phyloP scores from a whole-genome alignment of 2,329 filamentous ascomycete genomes.

The Uncinocarpus reesii region DNA sequence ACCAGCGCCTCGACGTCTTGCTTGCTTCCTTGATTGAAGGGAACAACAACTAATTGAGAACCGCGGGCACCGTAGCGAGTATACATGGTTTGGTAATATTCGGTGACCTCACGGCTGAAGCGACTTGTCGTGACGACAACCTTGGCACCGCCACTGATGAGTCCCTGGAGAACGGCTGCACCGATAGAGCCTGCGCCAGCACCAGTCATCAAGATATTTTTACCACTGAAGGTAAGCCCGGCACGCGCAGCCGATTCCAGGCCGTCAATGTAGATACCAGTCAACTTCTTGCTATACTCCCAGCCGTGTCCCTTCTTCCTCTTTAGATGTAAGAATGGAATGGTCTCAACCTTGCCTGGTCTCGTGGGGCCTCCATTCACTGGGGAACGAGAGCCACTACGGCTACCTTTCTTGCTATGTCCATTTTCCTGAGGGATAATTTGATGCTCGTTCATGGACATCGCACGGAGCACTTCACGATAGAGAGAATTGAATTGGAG shows the following conservation, averaged over 20 bases:
- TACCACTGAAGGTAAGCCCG: constrained; percentile 85
- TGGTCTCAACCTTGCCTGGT: constrained; percentile 81
- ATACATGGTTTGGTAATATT: constrained; percentile 99
- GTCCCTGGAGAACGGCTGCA: constrained; percentile 87
- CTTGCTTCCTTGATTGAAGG: constrained; percentile 98
- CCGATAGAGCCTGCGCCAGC: constrained; percentile 96
- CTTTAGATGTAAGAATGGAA: constrained; percentile 95
- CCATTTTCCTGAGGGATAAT: constrained; percentile 83
- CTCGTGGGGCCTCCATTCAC: constrained; percentile 17
- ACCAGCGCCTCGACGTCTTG: constrained; percentile 91
- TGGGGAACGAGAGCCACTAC: constrained; percentile 34
- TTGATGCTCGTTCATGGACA: constrained; percentile 96
- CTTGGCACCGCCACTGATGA: constrained; percentile 93
- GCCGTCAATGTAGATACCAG: constrained; percentile 81
- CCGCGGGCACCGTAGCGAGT: constrained; percentile 84
- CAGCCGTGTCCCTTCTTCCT: constrained; percentile 95
- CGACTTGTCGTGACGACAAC: constrained; percentile 93
- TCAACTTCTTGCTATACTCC: constrained; percentile 99
- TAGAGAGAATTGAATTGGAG: constrained; percentile 94
- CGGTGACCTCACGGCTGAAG: constrained; percentile 93
- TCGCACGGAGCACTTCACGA: constrained; percentile 81
- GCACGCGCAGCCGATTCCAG: constrained; percentile 77
- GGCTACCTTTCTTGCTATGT: constrained; percentile 47
- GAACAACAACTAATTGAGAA: constrained; percentile 93
- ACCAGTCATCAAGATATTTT: constrained; percentile 96